Evolutionary conservation across 2,329 filamentous ascomycete species (phyloP), one percentile per base, ranked within the genome.

Genomic region (Fusarium albidum): DNA sequence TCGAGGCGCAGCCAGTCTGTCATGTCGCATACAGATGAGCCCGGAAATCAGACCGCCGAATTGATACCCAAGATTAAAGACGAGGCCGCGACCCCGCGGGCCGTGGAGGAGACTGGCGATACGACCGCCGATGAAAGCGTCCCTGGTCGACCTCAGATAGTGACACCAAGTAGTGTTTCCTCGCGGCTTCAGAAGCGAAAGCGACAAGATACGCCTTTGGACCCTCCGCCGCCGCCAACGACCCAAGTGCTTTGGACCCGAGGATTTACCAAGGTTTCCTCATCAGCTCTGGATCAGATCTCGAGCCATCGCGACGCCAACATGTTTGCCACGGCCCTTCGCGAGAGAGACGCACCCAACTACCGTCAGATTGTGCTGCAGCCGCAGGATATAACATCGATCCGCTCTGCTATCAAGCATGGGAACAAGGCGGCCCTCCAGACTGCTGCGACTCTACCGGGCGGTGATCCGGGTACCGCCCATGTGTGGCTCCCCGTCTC

Each of bases 331-430:
- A 87, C 87, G 48, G 87, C 88, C 2, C 82, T 94, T 41, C 88
- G 89, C 10, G 88, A 92, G 60, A 83, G 83, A 31, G 87, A 91
- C 64, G 90, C 90, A 0, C 90, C 90, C 1, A 89, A 89, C 6
- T 94, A 94, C 68, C 85, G 83, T 56, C 84, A 86, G 58, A 83
- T 92, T 45, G 88, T 94, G 33, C 80, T 90, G 48, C 85, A 88
- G 41, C 88, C 90, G 1, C 88, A 91, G 67, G 89, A 93, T 68
- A 82, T 94, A 40, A 92, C 91, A 60, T 87, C 85, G 3, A 92
- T 94, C 63, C 88, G 89, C 57, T 83, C 87, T 45, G 88, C 89
- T 28, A 90, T 93, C 61, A 87, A 85, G 49, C 87, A 89, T 53
- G 89, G 92, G 32, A 87, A 85, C 69, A 84, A 86, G 37, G 82